These are phyloP conservation scores for Penicillium tannophilum DNA, from an alignment of 495 filamentous ascomycete species.

Conservation along the genomic window DNA sequence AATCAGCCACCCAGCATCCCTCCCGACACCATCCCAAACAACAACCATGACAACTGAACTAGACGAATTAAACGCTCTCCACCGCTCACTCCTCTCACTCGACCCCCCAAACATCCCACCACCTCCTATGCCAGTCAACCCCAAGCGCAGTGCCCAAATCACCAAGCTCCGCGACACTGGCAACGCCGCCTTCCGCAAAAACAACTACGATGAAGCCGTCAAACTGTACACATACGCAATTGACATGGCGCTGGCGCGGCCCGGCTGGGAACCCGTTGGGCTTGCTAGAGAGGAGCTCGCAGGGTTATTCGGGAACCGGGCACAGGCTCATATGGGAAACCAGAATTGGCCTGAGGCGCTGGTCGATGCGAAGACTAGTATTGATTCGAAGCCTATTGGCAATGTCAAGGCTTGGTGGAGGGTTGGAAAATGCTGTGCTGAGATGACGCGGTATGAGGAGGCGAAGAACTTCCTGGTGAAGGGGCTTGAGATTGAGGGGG, in stretches of 20 bases:
- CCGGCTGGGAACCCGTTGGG: conserved; percentile 81
- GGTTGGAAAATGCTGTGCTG: conserved; percentile 74
- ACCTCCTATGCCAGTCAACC: conserved; percentile 78
- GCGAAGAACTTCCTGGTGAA: conserved; percentile 70
- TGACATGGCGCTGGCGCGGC: conserved; percentile 81
- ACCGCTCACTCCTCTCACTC: conserved; percentile 66
- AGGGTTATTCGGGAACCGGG: conserved; percentile 79
- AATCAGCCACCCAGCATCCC: conserved; percentile 59
- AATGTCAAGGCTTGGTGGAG: conserved; percentile 97
- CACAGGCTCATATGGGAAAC: conserved; percentile 83
- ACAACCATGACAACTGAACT: conserved; percentile 66
- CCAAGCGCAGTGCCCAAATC: conserved; percentile 82
- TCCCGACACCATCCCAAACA: conserved; percentile 35
- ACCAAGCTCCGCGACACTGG: conserved; percentile 87
- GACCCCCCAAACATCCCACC: conserved; percentile 62
- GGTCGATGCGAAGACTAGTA: conserved; percentile 80
- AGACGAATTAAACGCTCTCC: conserved; percentile 68
- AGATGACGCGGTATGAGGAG: conserved; percentile 90
- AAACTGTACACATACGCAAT: conserved; percentile 81
- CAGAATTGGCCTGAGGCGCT: conserved; percentile 79
- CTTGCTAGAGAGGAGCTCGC: conserved; percentile 83
- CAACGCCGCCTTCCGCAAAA: conserved; percentile 79
- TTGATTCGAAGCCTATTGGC: conserved; percentile 82
- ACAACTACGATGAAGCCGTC: conserved; percentile 70
- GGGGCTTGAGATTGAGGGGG: conserved; percentile 82